A percentile compares a stretch with the other conserved stretches of the same genome.
phyloP scores from a whole-genome alignment of 2,329 filamentous ascomycete genomes.

The Calonectria hongkongensis region DNA sequence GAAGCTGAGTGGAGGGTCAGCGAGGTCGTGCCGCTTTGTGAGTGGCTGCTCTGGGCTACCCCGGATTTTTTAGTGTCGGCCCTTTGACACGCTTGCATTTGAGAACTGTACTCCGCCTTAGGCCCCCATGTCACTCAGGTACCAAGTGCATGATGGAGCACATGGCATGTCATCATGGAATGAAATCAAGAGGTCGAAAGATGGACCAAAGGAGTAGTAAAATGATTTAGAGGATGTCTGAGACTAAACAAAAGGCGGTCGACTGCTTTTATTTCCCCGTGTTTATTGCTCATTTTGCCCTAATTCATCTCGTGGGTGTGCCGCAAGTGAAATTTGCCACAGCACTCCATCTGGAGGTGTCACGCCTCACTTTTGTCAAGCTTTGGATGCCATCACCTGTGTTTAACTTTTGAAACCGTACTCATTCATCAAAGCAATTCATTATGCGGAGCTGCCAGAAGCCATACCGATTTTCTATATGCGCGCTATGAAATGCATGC shows the following conservation, averaged over 20 bases:
- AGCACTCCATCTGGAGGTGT: not conserved
- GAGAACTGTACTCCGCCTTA: slow-evolving; percentile 13
- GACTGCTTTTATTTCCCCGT: too few relatives aligned
- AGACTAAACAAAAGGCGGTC: too few relatives aligned
- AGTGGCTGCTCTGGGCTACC: slow-evolving; percentile 50
- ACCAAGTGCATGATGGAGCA: too few relatives aligned
- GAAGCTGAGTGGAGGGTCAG: slow-evolving; percentile 36
- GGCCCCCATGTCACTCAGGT: slow-evolving; percentile 3
- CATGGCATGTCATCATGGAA: too few relatives aligned
- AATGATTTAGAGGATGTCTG: too few relatives aligned
- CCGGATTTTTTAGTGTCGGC: slow-evolving; percentile 48
- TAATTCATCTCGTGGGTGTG: too few relatives aligned
- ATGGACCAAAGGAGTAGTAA: too few relatives aligned
- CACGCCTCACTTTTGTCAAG: not conserved
- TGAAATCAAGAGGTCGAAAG: too few relatives aligned
- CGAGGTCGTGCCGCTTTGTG: slow-evolving; percentile 36
- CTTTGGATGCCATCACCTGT: not conserved
- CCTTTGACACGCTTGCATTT: slow-evolving; percentile 22
- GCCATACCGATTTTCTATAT: not conserved
- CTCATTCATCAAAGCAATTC: too few relatives aligned
- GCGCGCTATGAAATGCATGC: not conserved
- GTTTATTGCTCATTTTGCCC: too few relatives aligned
- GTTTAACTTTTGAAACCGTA: not conserved
- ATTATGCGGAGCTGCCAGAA: not conserved
- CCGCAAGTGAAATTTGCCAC: too few relatives aligned